These are phyloP conservation scores for Rhodotorula sp. DNA, from an alignment of 1,284 basidiomycete species.

Conservation along the genomic window DNA sequence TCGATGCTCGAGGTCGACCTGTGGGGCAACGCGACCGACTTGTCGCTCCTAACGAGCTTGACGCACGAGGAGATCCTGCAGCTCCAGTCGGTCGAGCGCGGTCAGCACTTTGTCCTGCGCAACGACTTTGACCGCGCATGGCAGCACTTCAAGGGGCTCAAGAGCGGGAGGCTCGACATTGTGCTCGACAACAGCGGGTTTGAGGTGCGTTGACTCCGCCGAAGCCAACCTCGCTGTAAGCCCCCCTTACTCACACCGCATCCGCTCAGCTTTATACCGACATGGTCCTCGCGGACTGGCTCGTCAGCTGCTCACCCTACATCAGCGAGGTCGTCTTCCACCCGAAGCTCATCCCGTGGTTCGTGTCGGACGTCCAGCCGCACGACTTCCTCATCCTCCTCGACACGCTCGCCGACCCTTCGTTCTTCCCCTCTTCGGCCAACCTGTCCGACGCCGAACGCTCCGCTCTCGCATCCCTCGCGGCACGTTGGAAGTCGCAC, in stretches of 20 bases:
- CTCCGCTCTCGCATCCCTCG: conserved; percentile 61
- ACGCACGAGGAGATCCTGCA: conserved; percentile 76
- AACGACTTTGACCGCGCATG: conserved; percentile 80
- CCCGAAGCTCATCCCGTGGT: conserved; percentile 88
- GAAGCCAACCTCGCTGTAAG: not conserved
- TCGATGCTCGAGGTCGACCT: conserved; percentile 64
- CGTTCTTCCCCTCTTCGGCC: conserved; percentile 60
- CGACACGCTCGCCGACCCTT: conserved; percentile 54
- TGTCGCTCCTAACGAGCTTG: conserved; percentile 78
- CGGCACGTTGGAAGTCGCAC: conserved; percentile 71
- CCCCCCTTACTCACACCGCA: too few relatives aligned
- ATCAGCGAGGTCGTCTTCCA: conserved; percentile 82
- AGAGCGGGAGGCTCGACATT: conserved; percentile 73
- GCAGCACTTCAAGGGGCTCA: conserved; percentile 65
- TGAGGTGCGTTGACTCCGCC: conserved; percentile 53
- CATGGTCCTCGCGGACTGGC: conserved; percentile 89
- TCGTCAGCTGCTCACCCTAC: conserved; percentile 82
- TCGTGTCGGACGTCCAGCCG: conserved; percentile 64
- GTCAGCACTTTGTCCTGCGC: conserved; percentile 74
- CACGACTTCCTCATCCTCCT: conserved; percentile 51
- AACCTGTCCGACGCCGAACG: conserved; percentile 44
- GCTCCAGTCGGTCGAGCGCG: conserved; percentile 76
- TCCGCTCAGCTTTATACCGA: conserved; percentile 83
- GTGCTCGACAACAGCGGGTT: conserved; percentile 73
- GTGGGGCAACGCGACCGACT: conserved; percentile 59